A percentile compares a stretch with the other conserved stretches of the same genome.
phyloP scores from a whole-genome alignment of 805 yeast genomes.

The Suhomyces pyralidae region DNA sequence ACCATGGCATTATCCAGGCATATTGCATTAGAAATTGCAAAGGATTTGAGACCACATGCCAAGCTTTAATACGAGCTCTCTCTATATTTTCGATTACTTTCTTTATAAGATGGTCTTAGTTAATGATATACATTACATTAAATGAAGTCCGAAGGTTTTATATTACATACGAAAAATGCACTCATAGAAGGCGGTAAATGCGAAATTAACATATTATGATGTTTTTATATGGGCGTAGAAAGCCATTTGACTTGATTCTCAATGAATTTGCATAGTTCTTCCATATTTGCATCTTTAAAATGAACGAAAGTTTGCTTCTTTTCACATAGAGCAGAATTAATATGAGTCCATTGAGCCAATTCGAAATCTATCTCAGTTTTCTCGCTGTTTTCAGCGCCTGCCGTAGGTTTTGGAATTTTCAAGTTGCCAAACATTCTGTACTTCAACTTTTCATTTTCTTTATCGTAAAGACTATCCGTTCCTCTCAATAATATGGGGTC shows the following conservation, averaged over 20 bases:
- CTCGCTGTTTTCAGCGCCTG: constrained; percentile 1
- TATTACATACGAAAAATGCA: background rate
- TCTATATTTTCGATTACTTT: background rate
- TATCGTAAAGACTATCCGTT: constrained; percentile 25
- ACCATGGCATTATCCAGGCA: constrained; percentile 24
- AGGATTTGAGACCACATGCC: constrained; percentile 13
- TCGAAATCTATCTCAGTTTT: constrained; percentile 24
- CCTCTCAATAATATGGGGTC: constrained; percentile 27
- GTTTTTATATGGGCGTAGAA: background rate
- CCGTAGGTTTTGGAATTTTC: constrained; percentile 12
- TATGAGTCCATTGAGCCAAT: constrained; percentile 28
- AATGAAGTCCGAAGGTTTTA: background rate
- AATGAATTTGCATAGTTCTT: constrained; percentile 24
- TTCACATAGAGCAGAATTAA: constrained; percentile 25
- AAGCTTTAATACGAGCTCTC: background rate
- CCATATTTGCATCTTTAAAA: constrained; percentile 18
- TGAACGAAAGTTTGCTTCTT: constrained; percentile 22
- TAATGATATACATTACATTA: background rate
- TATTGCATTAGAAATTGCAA: constrained; percentile 18
- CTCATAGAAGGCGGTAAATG: background rate
- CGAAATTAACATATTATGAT: background rate
- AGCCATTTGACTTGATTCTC: constrained; percentile 28
- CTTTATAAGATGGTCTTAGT: background rate
- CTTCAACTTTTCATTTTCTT: constrained; percentile 19
- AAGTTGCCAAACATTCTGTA: constrained; percentile 27